phyloP scores from a whole-genome alignment of 805 yeast species.

The Isabelozyma rhagii region DNA sequence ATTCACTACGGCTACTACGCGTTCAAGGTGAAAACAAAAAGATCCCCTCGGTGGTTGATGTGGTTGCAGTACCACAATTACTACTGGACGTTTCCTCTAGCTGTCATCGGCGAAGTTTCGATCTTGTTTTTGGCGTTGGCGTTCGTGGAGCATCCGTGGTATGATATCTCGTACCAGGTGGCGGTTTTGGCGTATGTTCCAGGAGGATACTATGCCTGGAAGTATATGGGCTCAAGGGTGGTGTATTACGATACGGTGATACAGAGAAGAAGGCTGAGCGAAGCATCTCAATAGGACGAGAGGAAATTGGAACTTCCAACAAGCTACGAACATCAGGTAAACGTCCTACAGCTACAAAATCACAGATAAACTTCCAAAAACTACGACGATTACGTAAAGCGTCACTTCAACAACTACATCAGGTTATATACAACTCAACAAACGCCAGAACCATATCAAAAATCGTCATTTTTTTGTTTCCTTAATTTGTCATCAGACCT shows the following conservation, averaged over 20 bases:
- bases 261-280: conserved; percentile 12
- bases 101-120: conserved; percentile 31
- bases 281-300: background rate
- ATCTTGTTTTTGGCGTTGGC: conserved; percentile 33
- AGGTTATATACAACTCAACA: no score
- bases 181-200: conserved; percentile 34
- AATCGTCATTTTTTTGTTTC: no score
- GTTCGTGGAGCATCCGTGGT: conserved; percentile 19
- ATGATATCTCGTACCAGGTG: conserved; percentile 24
- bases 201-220: conserved; percentile 32
- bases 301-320: background rate
- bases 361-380: no score
- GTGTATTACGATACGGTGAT: conserved; percentile 18
- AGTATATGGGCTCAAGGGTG: conserved; percentile 20
- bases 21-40: conserved; percentile 31
- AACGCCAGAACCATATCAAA: no score
- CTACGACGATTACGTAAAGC: no score
- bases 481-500: conserved; percentile 5
- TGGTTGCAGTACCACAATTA: conserved; percentile 35
- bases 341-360: no score
- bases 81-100: conserved; percentile 32
- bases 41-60: conserved; percentile 32
- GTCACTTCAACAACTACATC: no score
- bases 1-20: conserved; percentile 34
- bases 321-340: no score